Base-by-base conservation (phyloP, 129 eudicot genomes). In the Gnaphalium uliginosum region DNA sequence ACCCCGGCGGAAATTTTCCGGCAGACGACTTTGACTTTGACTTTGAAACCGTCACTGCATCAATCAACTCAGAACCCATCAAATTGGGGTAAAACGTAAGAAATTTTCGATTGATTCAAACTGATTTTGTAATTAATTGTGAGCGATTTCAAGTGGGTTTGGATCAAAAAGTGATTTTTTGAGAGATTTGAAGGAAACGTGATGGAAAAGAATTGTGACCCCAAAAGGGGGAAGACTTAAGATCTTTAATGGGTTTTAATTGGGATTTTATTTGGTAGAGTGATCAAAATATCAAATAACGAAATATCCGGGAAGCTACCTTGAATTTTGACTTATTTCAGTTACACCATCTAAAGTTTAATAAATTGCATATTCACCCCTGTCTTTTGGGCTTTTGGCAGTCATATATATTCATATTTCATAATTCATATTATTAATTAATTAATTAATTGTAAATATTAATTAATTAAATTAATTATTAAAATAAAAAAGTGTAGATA, bases 1-100 rank as follows among this genome's bases (percentile, higher is more conserved):
- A 91, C 0, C 97, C 97, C 4, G 95, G 97, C 0, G 95, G 92
- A 29, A 87, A 59, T 1, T 85, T 82, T 4, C 68, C 78, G 24
- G 72, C 82, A 0, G 76, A 80, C 26, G 81, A 75, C 71, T 69
- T 27, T 30, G 60, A 71, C 41, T 70, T 77, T 7, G 81, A 41
- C 59, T 77, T 76, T 4, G 72, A 26, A 26, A 48, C 76, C 37
- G 41, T 66, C 62, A 50, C 77, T 66, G 76, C 30, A 50, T 57
- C 80, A 35, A 68, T 57, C 76, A 70, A 74, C 10, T 69, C 73
- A 73, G 83, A 79, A 73, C 78, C 83, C 83, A 80, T 80, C 75
- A 73, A 73, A 79, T 9, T 59, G 35, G 51, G 35, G n/a, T 9
- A 23, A 8, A 53, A 29, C 30, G 9, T 6, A 37, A 6, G 37